phyloP scores from a whole-genome alignment of 176 grass and related monocot genomes.

The Thinopyrum elongatum region DNA sequence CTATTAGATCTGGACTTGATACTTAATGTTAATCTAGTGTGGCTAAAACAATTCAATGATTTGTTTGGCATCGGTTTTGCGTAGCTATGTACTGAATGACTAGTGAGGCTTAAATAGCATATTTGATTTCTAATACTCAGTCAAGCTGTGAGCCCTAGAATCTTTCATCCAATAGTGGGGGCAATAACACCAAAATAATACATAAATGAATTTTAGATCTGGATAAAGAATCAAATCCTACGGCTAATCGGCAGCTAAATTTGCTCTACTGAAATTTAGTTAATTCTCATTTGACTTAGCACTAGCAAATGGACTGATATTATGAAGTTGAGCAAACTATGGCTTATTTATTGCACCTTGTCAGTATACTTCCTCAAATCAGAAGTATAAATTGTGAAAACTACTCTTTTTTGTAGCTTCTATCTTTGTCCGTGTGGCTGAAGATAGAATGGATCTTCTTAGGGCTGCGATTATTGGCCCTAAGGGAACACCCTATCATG shows the following conservation, averaged over 20 bases:
- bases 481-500: slow-evolving; percentile 85
- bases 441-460: slow-evolving; percentile 93
- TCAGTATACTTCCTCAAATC: neutral
- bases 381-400: slow-evolving; percentile 16
- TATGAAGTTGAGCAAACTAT: neutral
- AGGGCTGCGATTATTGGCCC: slow-evolving; percentile 83
- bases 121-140: neutral
- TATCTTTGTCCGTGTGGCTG: slow-evolving; percentile 76
- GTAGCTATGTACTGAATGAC: neutral
- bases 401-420: slow-evolving; percentile 43
- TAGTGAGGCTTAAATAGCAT: slow-evolving; percentile 2
- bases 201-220: neutral
- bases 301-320: neutral
- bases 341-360: neutral
- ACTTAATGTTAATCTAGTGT: neutral
- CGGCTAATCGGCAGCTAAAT: neutral
- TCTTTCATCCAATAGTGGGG: neutral
- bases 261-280: neutral
- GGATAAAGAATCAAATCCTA: neutral
- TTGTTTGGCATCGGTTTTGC: neutral
- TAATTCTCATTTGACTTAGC: neutral
- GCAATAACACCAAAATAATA: neutral
- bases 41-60: neutral
- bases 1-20: neutral
- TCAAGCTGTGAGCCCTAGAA: neutral